phyloP scores from a whole-genome alignment of 1,139 yeast genomes.

The Hansenula sp. region DNA sequence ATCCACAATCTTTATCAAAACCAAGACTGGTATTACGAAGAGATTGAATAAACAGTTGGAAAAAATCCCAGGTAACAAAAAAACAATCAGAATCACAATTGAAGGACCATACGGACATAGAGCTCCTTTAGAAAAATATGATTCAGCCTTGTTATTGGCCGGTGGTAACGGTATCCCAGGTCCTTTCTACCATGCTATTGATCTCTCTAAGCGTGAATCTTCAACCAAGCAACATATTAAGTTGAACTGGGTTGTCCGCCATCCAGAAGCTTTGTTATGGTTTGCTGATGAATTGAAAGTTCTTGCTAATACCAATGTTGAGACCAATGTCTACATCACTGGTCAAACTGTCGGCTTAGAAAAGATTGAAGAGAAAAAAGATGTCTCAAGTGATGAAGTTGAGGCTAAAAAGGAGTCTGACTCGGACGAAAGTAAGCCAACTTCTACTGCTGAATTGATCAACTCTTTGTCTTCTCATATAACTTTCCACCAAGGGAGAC shows the following conservation, averaged over 20 bases:
- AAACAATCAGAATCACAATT: constrained; percentile 32
- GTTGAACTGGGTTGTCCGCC: constrained; percentile 50
- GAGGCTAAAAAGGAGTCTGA: background rate
- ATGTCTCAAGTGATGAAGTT: background rate
- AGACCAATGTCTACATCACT: constrained; percentile 41
- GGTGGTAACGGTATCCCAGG: constrained; percentile 83
- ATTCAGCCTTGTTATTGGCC: constrained; percentile 50
- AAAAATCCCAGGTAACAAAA: constrained; percentile 9
- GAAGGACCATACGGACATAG: constrained; percentile 67
- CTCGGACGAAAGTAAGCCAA: background rate
- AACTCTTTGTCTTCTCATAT: background rate
- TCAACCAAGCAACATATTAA: constrained; percentile 28
- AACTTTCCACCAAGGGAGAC: constrained; percentile 27
- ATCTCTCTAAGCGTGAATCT: constrained; percentile 12
- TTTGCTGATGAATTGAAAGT: constrained; percentile 43
- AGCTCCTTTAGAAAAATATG: constrained; percentile 52
- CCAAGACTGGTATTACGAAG: constrained; percentile 39
- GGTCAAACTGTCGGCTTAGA: background rate
- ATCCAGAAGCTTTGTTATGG: constrained; percentile 41
- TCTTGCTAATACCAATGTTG: constrained; percentile 31
- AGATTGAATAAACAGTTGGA: constrained; percentile 26
- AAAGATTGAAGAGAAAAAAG: background rate
- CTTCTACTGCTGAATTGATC: background rate
- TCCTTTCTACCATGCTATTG: constrained; percentile 32
- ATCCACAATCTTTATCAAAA: constrained; percentile 34